Percentiles rank a stretch among this genome's conserved stretches.
These are phyloP conservation scores for Ceratocystis cubensis DNA, from an alignment of 2,329 filamentous ascomycete species.

Conservation along the genomic window DNA sequence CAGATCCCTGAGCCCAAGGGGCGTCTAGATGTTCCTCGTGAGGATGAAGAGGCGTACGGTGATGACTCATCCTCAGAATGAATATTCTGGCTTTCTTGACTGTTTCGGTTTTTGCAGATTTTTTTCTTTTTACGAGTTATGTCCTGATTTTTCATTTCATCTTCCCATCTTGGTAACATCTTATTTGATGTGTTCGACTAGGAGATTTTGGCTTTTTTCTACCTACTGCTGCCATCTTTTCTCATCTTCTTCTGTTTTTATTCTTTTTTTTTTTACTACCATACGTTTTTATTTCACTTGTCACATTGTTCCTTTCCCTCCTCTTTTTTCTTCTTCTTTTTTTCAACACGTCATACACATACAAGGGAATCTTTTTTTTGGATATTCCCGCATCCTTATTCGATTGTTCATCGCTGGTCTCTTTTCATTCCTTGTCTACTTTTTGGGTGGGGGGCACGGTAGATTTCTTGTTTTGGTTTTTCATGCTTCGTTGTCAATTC, in stretches of 20 bases:
- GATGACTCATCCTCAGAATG: not conserved
- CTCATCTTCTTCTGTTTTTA: not conserved
- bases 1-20: conserved; percentile 56
- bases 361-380: not conserved
- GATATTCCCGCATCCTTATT: not conserved
- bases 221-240: no score
- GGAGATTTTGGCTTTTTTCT: not conserved
- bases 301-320: not conserved
- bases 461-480: not conserved
- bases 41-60: conserved; percentile 30
- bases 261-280: not conserved
- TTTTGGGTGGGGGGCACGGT: conserved; percentile 1
- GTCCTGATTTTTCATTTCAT: not conserved
- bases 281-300: not conserved
- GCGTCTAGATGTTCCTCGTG: conserved; percentile 28
- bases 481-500: not conserved
- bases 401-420: not conserved
- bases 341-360: conserved; percentile 1
- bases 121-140: conserved; percentile 10
- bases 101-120: conserved; percentile 14
- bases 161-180: not conserved
- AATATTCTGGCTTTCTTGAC: not conserved
- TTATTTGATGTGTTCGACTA: not conserved
- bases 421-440: conserved; percentile 1
- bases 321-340: not conserved